Evolutionary conservation across 495 filamentous ascomycete genomes (phyloP).

Genomic region (Wilcoxina mikolae): DNA sequence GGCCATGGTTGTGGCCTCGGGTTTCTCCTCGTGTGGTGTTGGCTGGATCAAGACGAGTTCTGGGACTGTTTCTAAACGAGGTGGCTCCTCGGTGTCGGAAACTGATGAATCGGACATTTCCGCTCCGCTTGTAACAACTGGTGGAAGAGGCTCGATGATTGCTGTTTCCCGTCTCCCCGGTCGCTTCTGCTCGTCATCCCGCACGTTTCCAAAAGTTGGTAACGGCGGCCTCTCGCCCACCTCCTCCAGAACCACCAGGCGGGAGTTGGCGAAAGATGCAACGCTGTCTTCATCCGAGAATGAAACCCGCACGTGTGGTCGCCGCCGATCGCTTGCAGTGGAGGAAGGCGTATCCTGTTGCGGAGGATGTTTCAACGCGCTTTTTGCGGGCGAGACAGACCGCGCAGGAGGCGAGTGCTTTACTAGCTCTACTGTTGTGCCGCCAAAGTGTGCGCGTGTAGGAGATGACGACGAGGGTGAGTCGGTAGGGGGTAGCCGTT

Average conservation of each 20-base stretch:
- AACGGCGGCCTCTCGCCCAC: background rate
- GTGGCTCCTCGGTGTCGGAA: background rate
- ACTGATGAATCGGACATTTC: background rate
- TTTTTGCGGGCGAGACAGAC: conserved; percentile 18
- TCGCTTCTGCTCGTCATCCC: background rate
- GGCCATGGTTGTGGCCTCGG: background rate
- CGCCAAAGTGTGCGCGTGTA: background rate
- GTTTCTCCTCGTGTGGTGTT: conserved; percentile 13
- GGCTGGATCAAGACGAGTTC: conserved; percentile 12
- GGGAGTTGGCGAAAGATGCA: conserved; percentile 6
- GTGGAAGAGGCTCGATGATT: background rate
- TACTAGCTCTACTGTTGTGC: background rate
- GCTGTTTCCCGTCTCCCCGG: background rate
- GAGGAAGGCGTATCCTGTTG: background rate
- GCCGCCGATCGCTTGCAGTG: background rate
- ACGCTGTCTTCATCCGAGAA: conserved; percentile 24
- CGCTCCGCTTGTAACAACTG: background rate
- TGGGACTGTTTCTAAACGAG: conserved; percentile 7
- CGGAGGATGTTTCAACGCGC: conserved; percentile 14
- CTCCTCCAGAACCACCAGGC: background rate
- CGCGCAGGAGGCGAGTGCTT: conserved; percentile 17
- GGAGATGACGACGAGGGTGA: conserved; percentile 1
- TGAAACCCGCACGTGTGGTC: conserved; percentile 11
- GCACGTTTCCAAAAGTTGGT: conserved; percentile 8
- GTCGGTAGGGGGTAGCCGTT: too few relatives aligned